phyloP scores from a whole-genome alignment of 2,329 filamentous ascomycete genomes.

The Teratosphaeria pseudoeucalypti region DNA sequence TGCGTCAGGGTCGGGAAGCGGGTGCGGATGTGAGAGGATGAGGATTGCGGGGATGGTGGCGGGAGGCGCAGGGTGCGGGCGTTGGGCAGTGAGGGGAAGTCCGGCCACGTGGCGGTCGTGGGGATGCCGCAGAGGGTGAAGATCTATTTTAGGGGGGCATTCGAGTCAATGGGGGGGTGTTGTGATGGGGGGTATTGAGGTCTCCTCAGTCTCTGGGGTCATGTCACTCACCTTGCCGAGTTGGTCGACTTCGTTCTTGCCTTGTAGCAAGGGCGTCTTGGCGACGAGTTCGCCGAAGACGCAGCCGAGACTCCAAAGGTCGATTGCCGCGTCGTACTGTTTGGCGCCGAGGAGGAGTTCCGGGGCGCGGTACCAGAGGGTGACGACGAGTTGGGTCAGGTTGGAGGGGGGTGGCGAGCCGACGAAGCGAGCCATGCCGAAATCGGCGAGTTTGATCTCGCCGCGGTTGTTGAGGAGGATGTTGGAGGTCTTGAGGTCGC shows the following conservation, averaged over 20 bases:
- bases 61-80: constrained; percentile 63
- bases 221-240: constrained; percentile 49
- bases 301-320: constrained; percentile 95
- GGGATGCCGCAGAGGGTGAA: constrained; percentile 85
- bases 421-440: constrained; percentile 91
- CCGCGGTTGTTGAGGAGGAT: constrained; percentile 92
- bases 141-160: constrained; percentile 40
- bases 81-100: constrained; percentile 78
- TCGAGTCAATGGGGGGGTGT: constrained; percentile 10
- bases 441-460: constrained; percentile 90
- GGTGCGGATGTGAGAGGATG: constrained; percentile 50
- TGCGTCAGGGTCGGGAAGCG: constrained; percentile 73
- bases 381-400: constrained; percentile 87
- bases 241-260: constrained; percentile 87
- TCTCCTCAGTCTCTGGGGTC: constrained; percentile 16
- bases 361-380: constrained; percentile 89
- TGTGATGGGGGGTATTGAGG: constrained; percentile 8
- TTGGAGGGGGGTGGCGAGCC: constrained; percentile 63
- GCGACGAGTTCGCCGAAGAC: constrained; percentile 87
- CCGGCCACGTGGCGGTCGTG: constrained; percentile 72
- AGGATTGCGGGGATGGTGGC: constrained; percentile 30
- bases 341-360: constrained; percentile 77
- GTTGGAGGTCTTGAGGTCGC: constrained; percentile 88
- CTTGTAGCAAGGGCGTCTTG: constrained; percentile 73
- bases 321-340: constrained; percentile 65